Percentiles rank a stretch among this genome's conserved stretches.
Evolutionary conservation across 2,329 filamentous ascomycete species (phyloP).

Genomic region (Blastomyces percursus): DNA sequence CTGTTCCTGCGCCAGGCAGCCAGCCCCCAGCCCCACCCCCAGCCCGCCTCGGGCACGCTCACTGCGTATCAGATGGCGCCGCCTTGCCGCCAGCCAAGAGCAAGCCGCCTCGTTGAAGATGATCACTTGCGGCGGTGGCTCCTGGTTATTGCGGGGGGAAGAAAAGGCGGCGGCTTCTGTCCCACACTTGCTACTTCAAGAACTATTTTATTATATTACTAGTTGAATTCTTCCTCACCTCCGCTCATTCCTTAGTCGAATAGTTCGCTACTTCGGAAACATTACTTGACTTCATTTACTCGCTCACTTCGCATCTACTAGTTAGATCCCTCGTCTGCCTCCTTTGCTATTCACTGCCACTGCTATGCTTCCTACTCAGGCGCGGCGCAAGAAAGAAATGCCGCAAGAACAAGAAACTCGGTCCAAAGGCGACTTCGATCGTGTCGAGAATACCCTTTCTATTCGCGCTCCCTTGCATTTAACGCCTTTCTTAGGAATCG

Average conservation of each 20-base stretch:
- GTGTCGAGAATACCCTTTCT: conserved; percentile 12
- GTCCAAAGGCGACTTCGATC: conserved; percentile 10
- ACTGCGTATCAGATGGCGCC: neutral
- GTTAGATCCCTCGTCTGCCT: neutral
- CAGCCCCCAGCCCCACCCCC: neutral
- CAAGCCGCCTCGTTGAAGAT: neutral
- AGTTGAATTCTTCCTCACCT: neutral
- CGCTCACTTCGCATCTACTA: neutral
- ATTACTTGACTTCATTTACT: neutral
- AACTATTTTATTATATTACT: no score
- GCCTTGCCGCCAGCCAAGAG: neutral
- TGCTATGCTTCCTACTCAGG: neutral
- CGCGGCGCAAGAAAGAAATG: conserved; percentile 6
- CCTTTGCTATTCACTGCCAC: no score
- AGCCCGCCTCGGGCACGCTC: no score
- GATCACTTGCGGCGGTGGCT: neutral
- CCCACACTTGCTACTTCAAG: neutral
- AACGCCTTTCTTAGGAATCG: conserved; percentile 12
- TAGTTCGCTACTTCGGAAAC: neutral
- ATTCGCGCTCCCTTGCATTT: conserved; percentile 6
- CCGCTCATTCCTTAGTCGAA: neutral
- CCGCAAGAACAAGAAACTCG: conserved; percentile 10
- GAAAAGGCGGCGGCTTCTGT: no score
- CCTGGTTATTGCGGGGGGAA: neutral
- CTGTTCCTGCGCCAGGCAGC: neutral